Conservation (phyloP, 306 rosid genomes). For the Quillaja saponaria region DNA sequence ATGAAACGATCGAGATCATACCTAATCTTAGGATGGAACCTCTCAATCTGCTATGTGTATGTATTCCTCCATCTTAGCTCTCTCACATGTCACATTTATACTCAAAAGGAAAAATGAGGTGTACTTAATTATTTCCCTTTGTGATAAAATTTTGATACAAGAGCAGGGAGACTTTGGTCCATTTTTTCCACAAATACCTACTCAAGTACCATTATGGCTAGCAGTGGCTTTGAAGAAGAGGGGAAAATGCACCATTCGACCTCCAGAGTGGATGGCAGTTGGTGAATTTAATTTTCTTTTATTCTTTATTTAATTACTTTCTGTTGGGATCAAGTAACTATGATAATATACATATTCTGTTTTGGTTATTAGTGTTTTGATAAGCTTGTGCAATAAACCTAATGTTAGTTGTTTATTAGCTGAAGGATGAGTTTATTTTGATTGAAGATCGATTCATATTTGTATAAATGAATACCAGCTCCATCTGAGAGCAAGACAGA, state of each 20-base stretch:
- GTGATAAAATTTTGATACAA: conserved; percentile 10
- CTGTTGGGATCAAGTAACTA: too few species aligned
- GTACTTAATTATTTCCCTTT: not conserved
- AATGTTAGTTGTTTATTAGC: too few species aligned
- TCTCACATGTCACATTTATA: not conserved
- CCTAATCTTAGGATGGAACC: conserved; percentile 87
- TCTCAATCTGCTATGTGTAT: conserved; percentile 73
- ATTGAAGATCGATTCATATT: too few species aligned
- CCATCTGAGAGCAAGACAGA: too few species aligned
- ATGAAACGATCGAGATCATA: conserved; percentile 67
- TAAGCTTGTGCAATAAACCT: too few species aligned
- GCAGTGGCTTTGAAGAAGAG: conserved; percentile 87
- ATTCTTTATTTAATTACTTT: too few species aligned
- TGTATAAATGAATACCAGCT: too few species aligned
- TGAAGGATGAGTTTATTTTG: too few species aligned
- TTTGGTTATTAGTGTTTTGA: too few species aligned
- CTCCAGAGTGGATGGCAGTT: conserved; percentile 80
- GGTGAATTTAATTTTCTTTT: conserved; percentile 50
- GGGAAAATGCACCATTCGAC: conserved; percentile 72
- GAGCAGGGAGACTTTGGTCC: conserved; percentile 95
- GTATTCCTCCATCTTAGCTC: not conserved
- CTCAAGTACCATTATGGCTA: conserved; percentile 85
- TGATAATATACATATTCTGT: too few species aligned
- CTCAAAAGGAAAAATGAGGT: too few species aligned
- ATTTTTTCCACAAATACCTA: conserved; percentile 68